Evolutionary conservation across 2,329 filamentous ascomycete species (phyloP).

Genomic region (Botrytis porri): DNA sequence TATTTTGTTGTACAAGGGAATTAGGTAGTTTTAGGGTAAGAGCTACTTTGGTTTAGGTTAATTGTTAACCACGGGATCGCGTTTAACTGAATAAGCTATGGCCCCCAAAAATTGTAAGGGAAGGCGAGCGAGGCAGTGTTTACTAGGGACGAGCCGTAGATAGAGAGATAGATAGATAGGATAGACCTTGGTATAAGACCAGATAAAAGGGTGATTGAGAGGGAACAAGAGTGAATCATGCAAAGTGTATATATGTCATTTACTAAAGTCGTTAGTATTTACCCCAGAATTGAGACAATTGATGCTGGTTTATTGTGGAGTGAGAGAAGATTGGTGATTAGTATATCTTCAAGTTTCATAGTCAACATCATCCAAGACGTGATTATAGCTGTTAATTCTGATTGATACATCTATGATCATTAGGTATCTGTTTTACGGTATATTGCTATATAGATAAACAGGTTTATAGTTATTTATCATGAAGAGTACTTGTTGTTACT

Average conservation of each 20-base stretch:
- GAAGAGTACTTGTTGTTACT: background rate
- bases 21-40: background rate
- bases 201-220: background rate
- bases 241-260: background rate
- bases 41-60: conserved; percentile 5
- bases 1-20: conserved; percentile 19
- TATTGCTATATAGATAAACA: background rate
- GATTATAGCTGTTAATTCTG: background rate
- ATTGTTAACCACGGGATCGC: conserved; percentile 15
- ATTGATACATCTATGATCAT: background rate
- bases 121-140: background rate
- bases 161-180: background rate
- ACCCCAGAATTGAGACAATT: background rate
- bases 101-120: background rate
- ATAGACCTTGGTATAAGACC: background rate
- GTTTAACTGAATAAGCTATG: conserved; percentile 16
- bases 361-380: background rate
- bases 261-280: background rate
- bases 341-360: background rate
- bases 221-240: background rate
- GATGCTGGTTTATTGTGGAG: background rate
- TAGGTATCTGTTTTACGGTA: background rate
- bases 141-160: background rate
- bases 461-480: background rate
- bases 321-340: background rate